A percentile compares a stretch with the other conserved stretches of the same genome.
phyloP scores from a whole-genome alignment of 2,329 filamentous ascomycete species.

The Neonectria magnoliae region DNA sequence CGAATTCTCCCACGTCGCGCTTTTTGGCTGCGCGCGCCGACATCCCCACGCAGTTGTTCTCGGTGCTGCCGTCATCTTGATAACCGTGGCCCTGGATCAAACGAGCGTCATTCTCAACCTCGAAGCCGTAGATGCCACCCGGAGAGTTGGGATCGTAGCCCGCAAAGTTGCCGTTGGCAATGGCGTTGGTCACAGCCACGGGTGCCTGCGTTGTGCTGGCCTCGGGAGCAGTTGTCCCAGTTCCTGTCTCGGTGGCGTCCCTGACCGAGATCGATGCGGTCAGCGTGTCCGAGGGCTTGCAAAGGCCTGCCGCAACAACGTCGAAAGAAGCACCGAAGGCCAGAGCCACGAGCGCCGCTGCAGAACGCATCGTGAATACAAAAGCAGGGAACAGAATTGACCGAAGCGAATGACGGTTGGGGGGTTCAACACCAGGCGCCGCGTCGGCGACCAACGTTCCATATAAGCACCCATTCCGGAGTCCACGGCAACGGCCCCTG shows the following conservation, averaged over 20 bases:
- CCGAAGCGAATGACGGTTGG: constrained; percentile 3
- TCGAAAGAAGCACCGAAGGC: constrained; percentile 12
- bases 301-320: constrained; percentile 19
- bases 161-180: constrained; percentile 36
- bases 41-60: constrained; percentile 33
- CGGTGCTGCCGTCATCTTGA: constrained; percentile 23
- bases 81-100: constrained; percentile 31
- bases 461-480: not conserved
- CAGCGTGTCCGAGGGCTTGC: constrained; percentile 20
- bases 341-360: constrained; percentile 22
- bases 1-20: constrained; percentile 15
- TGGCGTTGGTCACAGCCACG: constrained; percentile 20
- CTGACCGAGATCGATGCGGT: not conserved
- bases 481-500: not conserved
- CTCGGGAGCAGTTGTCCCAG: not conserved
- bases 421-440: not conserved
- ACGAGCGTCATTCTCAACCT: constrained; percentile 24
- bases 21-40: constrained; percentile 3
- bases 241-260: not conserved
- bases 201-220: constrained; percentile 24
- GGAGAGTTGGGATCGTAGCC: constrained; percentile 31
- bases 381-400: constrained; percentile 12
- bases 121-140: constrained; percentile 35
- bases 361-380: constrained; percentile 30
- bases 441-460: not conserved